These are phyloP conservation scores for Cladosporium phlei DNA, from an alignment of 2,329 filamentous ascomycete species.

Conservation along the genomic window DNA sequence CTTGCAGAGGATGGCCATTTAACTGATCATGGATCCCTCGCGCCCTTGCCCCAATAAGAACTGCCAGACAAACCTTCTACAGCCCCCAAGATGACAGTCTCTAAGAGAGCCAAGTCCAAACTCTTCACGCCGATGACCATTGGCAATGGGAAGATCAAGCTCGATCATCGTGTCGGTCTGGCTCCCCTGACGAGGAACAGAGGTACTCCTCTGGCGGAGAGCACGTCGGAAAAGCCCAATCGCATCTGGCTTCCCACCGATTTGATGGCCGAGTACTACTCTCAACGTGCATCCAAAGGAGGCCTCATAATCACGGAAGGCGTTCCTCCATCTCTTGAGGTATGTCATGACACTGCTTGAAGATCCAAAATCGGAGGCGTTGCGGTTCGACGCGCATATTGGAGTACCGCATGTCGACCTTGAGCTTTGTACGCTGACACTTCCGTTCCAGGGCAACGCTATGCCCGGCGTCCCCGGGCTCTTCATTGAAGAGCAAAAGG, in stretches of 20 bases:
- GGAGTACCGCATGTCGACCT: too few relatives aligned
- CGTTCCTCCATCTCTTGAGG: constrained; percentile 26
- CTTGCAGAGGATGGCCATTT: too few relatives aligned
- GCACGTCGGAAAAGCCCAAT: constrained; percentile 45
- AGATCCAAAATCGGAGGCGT: too few relatives aligned
- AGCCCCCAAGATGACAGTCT: too few relatives aligned
- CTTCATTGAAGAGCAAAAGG: constrained; percentile 37
- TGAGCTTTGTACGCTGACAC: too few relatives aligned
- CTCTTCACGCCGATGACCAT: constrained; percentile 44
- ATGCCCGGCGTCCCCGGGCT: constrained; percentile 28
- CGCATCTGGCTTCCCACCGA: constrained; percentile 29
- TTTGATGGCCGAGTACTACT: constrained; percentile 34
- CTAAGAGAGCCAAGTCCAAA: constrained; percentile 1
- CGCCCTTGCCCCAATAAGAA: too few relatives aligned
- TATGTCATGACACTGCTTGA: too few relatives aligned
- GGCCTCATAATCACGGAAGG: constrained; percentile 33
- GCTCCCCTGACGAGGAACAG: constrained; percentile 53
- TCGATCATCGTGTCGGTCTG: constrained; percentile 52
- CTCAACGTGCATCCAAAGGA: constrained; percentile 29
- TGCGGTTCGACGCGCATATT: too few relatives aligned
- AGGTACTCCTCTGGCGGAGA: constrained; percentile 38
- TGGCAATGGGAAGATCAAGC: constrained; percentile 38
- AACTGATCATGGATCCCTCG: too few relatives aligned
- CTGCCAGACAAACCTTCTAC: too few relatives aligned
- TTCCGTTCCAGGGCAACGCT: constrained; percentile 20